phyloP scores from a whole-genome alignment of 352 stramenopile species.

The Bremia lactucae region DNA sequence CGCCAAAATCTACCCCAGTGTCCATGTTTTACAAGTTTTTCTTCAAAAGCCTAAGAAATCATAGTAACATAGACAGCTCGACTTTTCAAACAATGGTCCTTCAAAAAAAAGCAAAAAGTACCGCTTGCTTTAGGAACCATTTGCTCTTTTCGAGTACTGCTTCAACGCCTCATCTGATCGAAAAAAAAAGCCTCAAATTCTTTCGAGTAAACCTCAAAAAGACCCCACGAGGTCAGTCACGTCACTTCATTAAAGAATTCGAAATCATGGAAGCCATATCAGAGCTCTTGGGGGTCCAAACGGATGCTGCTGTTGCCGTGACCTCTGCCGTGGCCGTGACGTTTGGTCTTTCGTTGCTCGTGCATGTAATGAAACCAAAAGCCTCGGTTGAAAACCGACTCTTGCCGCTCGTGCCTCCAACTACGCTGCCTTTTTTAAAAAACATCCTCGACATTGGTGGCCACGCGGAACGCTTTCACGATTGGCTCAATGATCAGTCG shows the following conservation, averaged over 20 bases:
- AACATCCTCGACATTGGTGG: conserved; percentile 24
- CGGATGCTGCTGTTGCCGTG: conserved; percentile 7
- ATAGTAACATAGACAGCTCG: too few relatives aligned
- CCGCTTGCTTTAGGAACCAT: too few relatives aligned
- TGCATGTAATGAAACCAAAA: conserved; percentile 11
- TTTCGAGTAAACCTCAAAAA: too few relatives aligned
- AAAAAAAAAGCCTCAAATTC: too few relatives aligned
- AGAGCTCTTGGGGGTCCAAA: conserved; percentile 6
- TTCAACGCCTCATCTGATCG: too few relatives aligned
- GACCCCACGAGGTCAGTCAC: background rate
- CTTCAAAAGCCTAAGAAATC: too few relatives aligned
- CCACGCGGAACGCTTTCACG: conserved; percentile 31
- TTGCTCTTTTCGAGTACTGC: too few relatives aligned
- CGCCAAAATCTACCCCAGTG: too few relatives aligned
- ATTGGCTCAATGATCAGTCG: conserved; percentile 38
- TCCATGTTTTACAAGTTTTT: too few relatives aligned
- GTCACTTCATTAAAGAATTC: background rate
- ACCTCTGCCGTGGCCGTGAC: conserved; percentile 11
- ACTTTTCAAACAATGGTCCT: too few relatives aligned
- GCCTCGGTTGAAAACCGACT: conserved; percentile 4
- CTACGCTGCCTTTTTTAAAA: conserved; percentile 29
- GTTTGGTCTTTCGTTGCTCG: conserved; percentile 15
- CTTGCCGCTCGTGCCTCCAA: conserved; percentile 17
- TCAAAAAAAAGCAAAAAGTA: too few relatives aligned
- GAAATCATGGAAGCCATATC: conserved; percentile 14